Evolutionary conservation across 176 grass and related monocot genomes (phyloP), one percentile per base, ranked within the genome.

Genomic region (Ensete glaucum): DNA sequence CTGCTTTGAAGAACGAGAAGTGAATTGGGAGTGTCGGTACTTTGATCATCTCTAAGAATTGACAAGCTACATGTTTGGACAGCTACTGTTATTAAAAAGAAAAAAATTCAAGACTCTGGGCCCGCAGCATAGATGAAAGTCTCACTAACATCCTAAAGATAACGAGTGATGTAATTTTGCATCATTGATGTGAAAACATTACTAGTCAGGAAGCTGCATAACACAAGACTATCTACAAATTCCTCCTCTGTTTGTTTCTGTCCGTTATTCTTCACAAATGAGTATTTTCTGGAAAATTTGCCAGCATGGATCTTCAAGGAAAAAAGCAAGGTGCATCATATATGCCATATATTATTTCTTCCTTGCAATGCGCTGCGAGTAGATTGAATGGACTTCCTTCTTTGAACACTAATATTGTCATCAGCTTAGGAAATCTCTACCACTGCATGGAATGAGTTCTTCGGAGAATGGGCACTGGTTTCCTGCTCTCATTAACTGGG

Each of bases 381-480:
- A 60, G 19, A n/a, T n/a, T n/a, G n/a, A 60, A 60, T 15, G 57
- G 14, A 57, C 55, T 57, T 57, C 55, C 55, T 19, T 57, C 55
- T 60, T 3, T 60, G 3, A 9, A 60, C 64, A 34, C 2, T 67
- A 25, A 67, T 7, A 27, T 66, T 67, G 25, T 8, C 2, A 26
- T 67, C 34, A 19, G 16, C 64, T 43, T 67, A 16, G 12, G 6
- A 15, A 34, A 43, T 73, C 51, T 1, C 55, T 76, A 62, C 25
- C 54, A 76, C 19, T 48, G 29, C 73, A 76, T 62, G 16, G 73
- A 76, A 9, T 43, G 19, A 60, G 57, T 76, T 22, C 57, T 76
- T 50, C 56, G 54, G 73, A 76, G 73, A 48, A 48, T 5, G 6
- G 16, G 73, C 21, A 17, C 19, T 12, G 73, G 73, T 49, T 76